Evolutionary conservation across 108 stramenopile genomes (phyloP), one percentile per base, ranked within the genome.

Genomic region (Skeletonema grethae): DNA sequence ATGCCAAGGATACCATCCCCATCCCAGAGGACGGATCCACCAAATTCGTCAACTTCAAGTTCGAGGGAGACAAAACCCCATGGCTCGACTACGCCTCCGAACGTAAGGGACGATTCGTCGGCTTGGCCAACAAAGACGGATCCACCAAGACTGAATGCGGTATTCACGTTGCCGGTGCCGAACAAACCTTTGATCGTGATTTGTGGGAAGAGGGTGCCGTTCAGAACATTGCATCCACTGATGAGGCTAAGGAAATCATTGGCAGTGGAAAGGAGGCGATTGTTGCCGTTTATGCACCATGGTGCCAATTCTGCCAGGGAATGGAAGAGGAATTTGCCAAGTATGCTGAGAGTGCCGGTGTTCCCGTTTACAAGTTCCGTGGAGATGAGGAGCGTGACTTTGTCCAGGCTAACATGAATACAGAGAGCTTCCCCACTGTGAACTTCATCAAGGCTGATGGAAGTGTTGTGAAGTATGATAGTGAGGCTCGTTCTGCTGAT

Each of bases 61-160:
- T 90, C 72, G 88, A 80, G 62, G 95, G 95, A 38, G 92, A 96
- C 77, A 84, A 84, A 75, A 89, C 89, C 24, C 65, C 76, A 18
- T 98, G 97, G 97, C 83, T 97, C 73, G 97, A 96, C 78, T 98
- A 98, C 73, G 97, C 94, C 76, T 86, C 83, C 34, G 97, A 98
- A 73, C 92, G 97, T 57, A 94, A 94, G 75, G 97, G 97, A 62
- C 93, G 97, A 31, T 98, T 98, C 80, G 95, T 97, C 65, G 96
- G 95, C 72, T 86, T 98, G 63, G 90, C 87, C 70, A 98, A 96
- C 82, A 93, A 92, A 76, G 97, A 98, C 75, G 97, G 97, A 43
- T 93, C 95, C 46, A 90, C 95, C 81, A 98, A 98, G 96, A 97
- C 97, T 20, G 97, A 98, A 76, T 98, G 97, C 77, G 97, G 97